These are phyloP conservation scores for Lagenaria siceraria DNA, from an alignment of 306 rosid genomes.

Conservation along the genomic window DNA sequence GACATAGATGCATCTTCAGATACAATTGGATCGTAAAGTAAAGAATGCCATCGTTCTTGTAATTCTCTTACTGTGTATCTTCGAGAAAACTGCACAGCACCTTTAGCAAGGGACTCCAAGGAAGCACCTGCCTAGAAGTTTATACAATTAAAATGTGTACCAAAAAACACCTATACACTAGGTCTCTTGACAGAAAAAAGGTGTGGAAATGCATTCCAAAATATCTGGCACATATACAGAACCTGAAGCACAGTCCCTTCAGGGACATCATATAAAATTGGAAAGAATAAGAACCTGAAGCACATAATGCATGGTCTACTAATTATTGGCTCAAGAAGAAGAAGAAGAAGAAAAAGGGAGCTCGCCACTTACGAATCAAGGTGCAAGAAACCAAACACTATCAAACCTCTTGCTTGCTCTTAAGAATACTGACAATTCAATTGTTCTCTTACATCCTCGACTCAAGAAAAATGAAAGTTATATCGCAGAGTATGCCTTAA, in stretches of 20 bases:
- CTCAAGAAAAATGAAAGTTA: background rate
- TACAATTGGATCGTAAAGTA: conserved; percentile 58
- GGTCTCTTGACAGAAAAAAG: background rate
- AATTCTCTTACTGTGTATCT: conserved; percentile 60
- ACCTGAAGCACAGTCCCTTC: background rate
- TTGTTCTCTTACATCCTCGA: background rate
- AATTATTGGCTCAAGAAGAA: background rate
- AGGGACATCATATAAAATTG: no score
- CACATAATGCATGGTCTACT: background rate
- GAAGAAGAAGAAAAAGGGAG: background rate
- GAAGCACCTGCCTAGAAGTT: conserved; percentile 86
- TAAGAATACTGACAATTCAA: background rate
- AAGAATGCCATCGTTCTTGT: conserved; percentile 73
- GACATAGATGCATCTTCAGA: conserved; percentile 46
- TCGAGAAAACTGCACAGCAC: conserved; percentile 83
- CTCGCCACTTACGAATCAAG: background rate
- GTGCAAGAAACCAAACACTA: background rate
- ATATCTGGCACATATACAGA: background rate
- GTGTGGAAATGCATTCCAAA: background rate
- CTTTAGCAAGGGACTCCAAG: conserved; percentile 93
- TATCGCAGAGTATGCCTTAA: background rate
- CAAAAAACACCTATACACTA: background rate
- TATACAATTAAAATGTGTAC: conserved; percentile 7
- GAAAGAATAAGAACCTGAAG: background rate
- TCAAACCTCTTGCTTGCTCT: background rate